Evolutionary conservation across 1,284 basidiomycete genomes (phyloP).

Genomic region (Omphalotus olearius): DNA sequence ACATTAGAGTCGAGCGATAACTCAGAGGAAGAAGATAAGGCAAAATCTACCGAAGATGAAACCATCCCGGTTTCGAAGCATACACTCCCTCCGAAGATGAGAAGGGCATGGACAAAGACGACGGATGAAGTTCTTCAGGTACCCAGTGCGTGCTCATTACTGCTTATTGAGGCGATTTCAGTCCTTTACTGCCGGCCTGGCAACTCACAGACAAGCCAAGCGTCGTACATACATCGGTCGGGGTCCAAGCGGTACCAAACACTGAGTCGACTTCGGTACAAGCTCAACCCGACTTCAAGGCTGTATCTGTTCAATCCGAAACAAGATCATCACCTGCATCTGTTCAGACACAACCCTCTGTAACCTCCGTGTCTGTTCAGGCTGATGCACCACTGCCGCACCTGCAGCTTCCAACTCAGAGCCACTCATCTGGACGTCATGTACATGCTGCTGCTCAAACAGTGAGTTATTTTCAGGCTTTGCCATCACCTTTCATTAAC

Average conservation of each 20-base stretch:
- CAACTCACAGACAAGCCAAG: slow-evolving; percentile 13
- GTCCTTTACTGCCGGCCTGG: neutral
- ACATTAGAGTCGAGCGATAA: slow-evolving; percentile 25
- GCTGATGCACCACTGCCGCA: neutral
- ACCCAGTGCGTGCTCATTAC: neutral
- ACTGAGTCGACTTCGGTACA: slow-evolving; percentile 15
- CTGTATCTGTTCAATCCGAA: slow-evolving; percentile 23
- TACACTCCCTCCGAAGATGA: slow-evolving; percentile 52
- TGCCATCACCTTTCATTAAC: neutral
- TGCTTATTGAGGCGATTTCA: neutral
- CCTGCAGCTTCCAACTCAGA: neutral
- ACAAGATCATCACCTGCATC: slow-evolving; percentile 12
- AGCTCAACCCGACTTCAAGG: slow-evolving; percentile 1
- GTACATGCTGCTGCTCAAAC: neutral
- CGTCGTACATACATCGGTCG: slow-evolving; percentile 14
- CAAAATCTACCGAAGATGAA: slow-evolving; percentile 20
- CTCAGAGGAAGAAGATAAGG: slow-evolving; percentile 36
- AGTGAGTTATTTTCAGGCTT: slow-evolving; percentile 1
- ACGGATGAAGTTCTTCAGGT: slow-evolving; percentile 26
- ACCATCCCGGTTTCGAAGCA: slow-evolving; percentile 17
- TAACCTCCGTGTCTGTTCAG: neutral
- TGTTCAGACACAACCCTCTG: slow-evolving; percentile 9
- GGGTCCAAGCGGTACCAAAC: slow-evolving; percentile 12
- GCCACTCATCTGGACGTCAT: neutral
- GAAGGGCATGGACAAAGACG: slow-evolving; percentile 48